phyloP scores from a whole-genome alignment of 2,329 filamentous ascomycete species.

The Niveomyces coronatus region DNA sequence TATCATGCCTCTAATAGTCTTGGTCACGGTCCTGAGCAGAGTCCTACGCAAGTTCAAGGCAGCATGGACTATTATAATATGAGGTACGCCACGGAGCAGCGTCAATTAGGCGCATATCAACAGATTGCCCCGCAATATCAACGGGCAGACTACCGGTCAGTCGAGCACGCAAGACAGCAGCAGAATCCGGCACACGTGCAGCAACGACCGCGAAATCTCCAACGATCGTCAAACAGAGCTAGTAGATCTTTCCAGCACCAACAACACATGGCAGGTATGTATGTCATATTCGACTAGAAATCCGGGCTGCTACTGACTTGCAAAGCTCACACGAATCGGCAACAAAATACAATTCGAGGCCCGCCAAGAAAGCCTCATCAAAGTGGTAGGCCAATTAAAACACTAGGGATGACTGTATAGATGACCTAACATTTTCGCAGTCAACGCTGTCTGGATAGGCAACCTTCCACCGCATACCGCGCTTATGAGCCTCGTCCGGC shows the following conservation, averaged over 20 bases:
- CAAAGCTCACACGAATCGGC: neutral
- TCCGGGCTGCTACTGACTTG: neutral
- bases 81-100: no score
- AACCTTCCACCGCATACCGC: slow-evolving; percentile 80
- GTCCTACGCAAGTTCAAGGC: slow-evolving; percentile 19
- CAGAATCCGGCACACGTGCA: slow-evolving; percentile 1
- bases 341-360: slow-evolving; percentile 24
- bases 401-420: slow-evolving; percentile 8
- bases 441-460: slow-evolving; percentile 91
- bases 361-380: slow-evolving; percentile 49
- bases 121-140: no score
- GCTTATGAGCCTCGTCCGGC: slow-evolving; percentile 75
- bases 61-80: slow-evolving; percentile 29
- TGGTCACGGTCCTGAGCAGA: slow-evolving; percentile 23
- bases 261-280: neutral
- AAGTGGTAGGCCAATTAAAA: slow-evolving; percentile 38
- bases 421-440: slow-evolving; percentile 27
- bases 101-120: no score
- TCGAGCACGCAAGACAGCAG: no score
- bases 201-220: neutral
- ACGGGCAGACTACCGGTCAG: neutral
- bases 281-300: neutral
- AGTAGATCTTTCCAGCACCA: slow-evolving; percentile 2
- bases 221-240: neutral
- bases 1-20: slow-evolving; percentile 27